These are phyloP conservation scores for Eimeria acervulina DNA, from an alignment of 169 alveolate species.

Conservation along the genomic window DNA sequence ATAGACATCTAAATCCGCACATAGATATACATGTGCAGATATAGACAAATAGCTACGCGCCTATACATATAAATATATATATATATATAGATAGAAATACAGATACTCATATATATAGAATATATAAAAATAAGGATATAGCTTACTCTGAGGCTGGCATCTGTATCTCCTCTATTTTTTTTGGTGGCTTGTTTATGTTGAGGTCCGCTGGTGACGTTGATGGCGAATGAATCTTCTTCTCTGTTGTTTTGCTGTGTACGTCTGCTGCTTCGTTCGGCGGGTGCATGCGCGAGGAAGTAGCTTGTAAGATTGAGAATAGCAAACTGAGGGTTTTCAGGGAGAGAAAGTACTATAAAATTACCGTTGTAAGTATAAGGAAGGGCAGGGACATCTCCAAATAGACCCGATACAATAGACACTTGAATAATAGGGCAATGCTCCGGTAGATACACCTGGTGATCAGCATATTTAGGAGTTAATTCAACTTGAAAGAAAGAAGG, in stretches of 20 bases:
- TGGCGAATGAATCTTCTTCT: constrained; percentile 39
- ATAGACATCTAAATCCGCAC: not conserved
- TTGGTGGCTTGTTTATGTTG: not conserved
- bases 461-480: constrained; percentile 50
- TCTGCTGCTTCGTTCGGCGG: constrained; percentile 65
- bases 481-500: constrained; percentile 89
- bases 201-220: constrained; percentile 27
- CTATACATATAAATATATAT: too few species aligned
- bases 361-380: constrained; percentile 92
- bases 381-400: constrained; percentile 89
- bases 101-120: too few species aligned
- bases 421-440: constrained; percentile 86
- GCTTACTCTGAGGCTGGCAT: constrained; percentile 27
- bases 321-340: constrained; percentile 90
- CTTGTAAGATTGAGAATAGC: constrained; percentile 90
- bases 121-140: too few species aligned
- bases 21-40: not conserved
- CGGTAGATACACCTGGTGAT: constrained; percentile 30
- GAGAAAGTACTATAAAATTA: constrained; percentile 88
- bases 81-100: too few species aligned
- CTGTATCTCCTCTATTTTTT: constrained; percentile 1
- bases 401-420: constrained; percentile 89
- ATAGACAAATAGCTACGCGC: too few species aligned
- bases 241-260: constrained; percentile 57
- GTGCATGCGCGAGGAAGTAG: constrained; percentile 88